phyloP scores from a whole-genome alignment of 495 filamentous ascomycete genomes.

The Hapsidospora chrysogenum region DNA sequence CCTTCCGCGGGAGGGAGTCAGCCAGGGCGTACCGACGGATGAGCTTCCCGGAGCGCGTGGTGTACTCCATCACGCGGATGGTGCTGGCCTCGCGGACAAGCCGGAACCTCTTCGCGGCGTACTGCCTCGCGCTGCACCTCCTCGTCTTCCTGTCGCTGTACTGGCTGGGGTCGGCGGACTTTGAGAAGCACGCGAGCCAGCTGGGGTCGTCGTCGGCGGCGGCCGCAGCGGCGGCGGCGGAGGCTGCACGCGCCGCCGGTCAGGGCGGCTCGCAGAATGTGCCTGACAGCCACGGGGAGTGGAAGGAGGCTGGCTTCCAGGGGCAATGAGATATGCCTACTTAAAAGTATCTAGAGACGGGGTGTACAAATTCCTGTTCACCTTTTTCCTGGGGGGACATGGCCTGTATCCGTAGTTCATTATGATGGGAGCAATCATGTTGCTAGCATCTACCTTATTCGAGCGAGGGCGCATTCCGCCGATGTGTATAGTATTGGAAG shows the following conservation, averaged over 20 bases:
- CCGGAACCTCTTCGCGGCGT: slow-evolving; percentile 87
- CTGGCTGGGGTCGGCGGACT: slow-evolving; percentile 47
- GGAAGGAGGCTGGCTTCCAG: slow-evolving; percentile 1
- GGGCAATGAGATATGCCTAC: too few relatives aligned
- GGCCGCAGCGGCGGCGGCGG: slow-evolving; percentile 10
- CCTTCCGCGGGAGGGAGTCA: slow-evolving; percentile 81
- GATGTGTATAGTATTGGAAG: too few relatives aligned
- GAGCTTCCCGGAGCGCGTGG: slow-evolving; percentile 74
- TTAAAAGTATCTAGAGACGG: too few relatives aligned
- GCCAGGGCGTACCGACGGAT: slow-evolving; percentile 89
- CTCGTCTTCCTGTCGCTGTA: slow-evolving; percentile 76
- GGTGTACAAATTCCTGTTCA: not conserved
- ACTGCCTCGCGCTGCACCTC: slow-evolving; percentile 78
- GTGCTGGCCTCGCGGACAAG: slow-evolving; percentile 82
- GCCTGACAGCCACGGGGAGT: slow-evolving; percentile 5
- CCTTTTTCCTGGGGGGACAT: not conserved
- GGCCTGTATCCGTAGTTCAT: too few relatives aligned
- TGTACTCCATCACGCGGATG: slow-evolving; percentile 81
- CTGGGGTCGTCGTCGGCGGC: slow-evolving; percentile 16
- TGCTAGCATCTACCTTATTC: too few relatives aligned
- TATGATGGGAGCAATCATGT: too few relatives aligned
- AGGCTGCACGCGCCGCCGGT: slow-evolving; percentile 1
- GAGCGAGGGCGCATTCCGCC: too few relatives aligned
- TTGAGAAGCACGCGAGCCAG: slow-evolving; percentile 17
- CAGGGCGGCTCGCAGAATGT: too few relatives aligned